A percentile compares a stretch with the other conserved stretches of the same genome.
Evolutionary conservation across 768 basidiomycete genomes (phyloP).

Genomic region (Hortiboletus campestris): DNA sequence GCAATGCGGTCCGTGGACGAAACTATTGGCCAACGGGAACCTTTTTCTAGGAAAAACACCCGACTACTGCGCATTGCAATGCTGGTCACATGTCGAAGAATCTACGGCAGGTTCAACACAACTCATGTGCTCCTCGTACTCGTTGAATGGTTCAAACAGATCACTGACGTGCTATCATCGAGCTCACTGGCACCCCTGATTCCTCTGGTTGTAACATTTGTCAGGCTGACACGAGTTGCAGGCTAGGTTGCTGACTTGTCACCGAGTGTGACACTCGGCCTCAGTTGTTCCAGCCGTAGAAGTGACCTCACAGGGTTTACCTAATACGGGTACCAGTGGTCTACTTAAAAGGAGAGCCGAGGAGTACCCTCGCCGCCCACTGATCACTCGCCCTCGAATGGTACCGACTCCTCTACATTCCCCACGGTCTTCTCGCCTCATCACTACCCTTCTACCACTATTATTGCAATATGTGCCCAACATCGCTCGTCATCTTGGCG

Average conservation of each 20-base stretch:
- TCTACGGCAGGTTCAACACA: no score
- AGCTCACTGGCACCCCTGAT: neutral
- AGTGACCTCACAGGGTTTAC: neutral
- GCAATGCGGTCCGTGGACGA: no score
- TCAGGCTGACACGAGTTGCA: no score
- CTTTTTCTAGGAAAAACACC: no score
- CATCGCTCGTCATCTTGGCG: conserved; percentile 30
- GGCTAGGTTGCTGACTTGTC: no score
- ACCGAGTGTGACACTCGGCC: no score
- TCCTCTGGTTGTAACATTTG: neutral
- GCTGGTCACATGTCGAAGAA: no score
- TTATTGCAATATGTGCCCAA: conserved; percentile 44
- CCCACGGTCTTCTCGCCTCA: conserved; percentile 42
- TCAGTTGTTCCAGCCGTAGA: neutral
- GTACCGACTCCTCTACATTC: conserved; percentile 35
- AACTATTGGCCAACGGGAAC: no score
- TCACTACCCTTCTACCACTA: conserved; percentile 44
- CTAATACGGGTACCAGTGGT: neutral
- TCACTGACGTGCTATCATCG: no score
- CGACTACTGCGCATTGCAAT: no score
- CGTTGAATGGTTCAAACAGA: no score
- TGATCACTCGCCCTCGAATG: conserved; percentile 33
- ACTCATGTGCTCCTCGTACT: neutral
- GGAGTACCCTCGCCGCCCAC: neutral
- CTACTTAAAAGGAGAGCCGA: neutral